phyloP scores from a whole-genome alignment of 805 yeast genomes.

The Allodekkera sacchari region DNA sequence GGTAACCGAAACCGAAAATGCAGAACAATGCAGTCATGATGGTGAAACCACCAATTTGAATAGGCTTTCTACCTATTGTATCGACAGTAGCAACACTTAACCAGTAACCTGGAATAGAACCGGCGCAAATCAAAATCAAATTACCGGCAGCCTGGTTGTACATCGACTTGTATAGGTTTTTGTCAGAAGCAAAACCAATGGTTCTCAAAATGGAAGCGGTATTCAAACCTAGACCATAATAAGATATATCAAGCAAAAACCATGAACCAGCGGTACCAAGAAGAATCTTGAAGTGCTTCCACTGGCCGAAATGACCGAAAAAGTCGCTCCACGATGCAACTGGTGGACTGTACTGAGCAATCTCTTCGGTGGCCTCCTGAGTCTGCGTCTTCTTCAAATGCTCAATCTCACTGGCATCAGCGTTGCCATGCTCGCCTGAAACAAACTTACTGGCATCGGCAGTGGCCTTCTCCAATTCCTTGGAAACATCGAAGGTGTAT shows the following conservation, averaged over 20 bases:
- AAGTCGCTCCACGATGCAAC: constrained; percentile 78
- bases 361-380: constrained; percentile 24
- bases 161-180: constrained; percentile 60
- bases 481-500: constrained; percentile 70
- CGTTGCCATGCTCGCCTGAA: constrained; percentile 44
- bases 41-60: constrained; percentile 71
- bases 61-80: constrained; percentile 73
- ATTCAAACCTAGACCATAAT: constrained; percentile 82
- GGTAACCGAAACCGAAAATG: constrained; percentile 76
- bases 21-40: constrained; percentile 67
- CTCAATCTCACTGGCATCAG: constrained; percentile 35
- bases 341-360: constrained; percentile 51
- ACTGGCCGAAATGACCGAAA: constrained; percentile 63
- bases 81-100: constrained; percentile 72
- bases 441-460: constrained; percentile 47
- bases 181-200: constrained; percentile 73
- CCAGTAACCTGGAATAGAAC: constrained; percentile 95
- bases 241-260: constrained; percentile 87
- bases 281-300: constrained; percentile 80
- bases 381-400: constrained; percentile 38
- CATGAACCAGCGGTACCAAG: constrained; percentile 88
- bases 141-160: constrained; percentile 86
- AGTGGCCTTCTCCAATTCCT: constrained; percentile 46
- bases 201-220: constrained; percentile 71
- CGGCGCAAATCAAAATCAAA: constrained; percentile 87